Evolutionary conservation across 2,329 filamentous ascomycete genomes (phyloP).

Genomic region (Colletotrichum sp.): DNA sequence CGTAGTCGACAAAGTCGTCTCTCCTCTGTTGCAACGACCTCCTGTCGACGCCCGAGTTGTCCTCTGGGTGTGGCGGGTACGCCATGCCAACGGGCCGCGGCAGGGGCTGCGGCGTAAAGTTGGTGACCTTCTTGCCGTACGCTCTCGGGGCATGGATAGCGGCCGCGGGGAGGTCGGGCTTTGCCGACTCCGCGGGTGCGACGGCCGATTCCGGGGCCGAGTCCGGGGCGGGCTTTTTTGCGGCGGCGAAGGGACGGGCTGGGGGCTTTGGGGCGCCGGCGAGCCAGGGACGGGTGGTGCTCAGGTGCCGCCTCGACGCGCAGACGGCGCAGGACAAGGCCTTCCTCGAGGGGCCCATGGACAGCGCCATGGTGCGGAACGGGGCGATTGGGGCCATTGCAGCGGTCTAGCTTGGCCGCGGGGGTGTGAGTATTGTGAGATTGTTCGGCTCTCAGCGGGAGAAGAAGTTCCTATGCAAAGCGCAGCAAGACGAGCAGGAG

Average conservation of each 20-base stretch:
- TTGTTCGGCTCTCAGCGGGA: background rate
- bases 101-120: conserved; percentile 65
- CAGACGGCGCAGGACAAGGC: conserved; percentile 52
- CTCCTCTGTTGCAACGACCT: conserved; percentile 72
- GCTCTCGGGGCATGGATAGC: conserved; percentile 64
- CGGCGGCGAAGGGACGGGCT: conserved; percentile 27
- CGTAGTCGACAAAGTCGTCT: conserved; percentile 83
- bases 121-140: conserved; percentile 59
- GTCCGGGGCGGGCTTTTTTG: conserved; percentile 28
- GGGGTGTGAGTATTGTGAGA: background rate
- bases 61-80: conserved; percentile 73
- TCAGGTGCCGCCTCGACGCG: conserved; percentile 56
- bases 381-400: conserved; percentile 3
- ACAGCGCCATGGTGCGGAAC: conserved; percentile 31
- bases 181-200: conserved; percentile 31
- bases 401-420: background rate
- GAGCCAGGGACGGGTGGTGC: conserved; percentile 44
- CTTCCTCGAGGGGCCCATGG: conserved; percentile 33
- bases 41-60: conserved; percentile 80
- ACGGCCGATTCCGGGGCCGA: conserved; percentile 9
- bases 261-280: conserved; percentile 33
- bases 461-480: background rate
- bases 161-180: conserved; percentile 44
- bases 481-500: background rate
- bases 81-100: conserved; percentile 82